Evolutionary conservation across 164 flowering plant genomes (phyloP).

Genomic region (Akebia trifoliata): DNA sequence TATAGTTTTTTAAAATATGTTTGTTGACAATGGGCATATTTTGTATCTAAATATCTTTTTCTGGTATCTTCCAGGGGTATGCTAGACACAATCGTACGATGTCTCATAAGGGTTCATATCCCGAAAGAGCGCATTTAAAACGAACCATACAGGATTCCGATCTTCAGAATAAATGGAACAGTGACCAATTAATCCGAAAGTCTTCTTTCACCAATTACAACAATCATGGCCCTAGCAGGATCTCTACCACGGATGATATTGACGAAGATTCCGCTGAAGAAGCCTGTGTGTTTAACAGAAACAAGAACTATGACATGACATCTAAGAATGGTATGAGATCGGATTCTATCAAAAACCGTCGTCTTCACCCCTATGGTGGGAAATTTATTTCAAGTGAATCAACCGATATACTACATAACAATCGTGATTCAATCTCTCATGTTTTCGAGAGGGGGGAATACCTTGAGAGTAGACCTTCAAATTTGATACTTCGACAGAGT

Average conservation of each 20-base stretch:
- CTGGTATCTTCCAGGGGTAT: conserved; percentile 25
- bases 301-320: conserved; percentile 11
- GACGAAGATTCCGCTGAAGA: conserved; percentile 33
- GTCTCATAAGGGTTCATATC: conserved; percentile 23
- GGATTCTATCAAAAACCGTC: conserved; percentile 22
- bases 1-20: neutral
- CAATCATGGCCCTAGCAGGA: conserved; percentile 15
- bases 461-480: conserved; percentile 27
- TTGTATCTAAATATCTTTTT: neutral
- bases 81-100: conserved; percentile 21
- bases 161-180: conserved; percentile 14
- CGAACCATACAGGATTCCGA: conserved; percentile 22
- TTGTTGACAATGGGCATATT: neutral
- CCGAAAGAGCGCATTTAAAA: conserved; percentile 22
- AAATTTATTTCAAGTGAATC: conserved; percentile 16
- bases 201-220: conserved; percentile 17
- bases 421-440: conserved; percentile 19
- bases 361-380: conserved; percentile 14
- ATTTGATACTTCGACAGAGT: conserved; percentile 11
- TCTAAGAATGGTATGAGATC: conserved; percentile 26
- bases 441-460: conserved; percentile 21
- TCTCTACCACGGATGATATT: conserved; percentile 22
- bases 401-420: conserved; percentile 9
- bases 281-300: conserved; percentile 15
- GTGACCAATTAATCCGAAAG: conserved; percentile 20